Evolutionary conservation across 257 asterid genomes (phyloP), one percentile per base, ranked within the genome.

Genomic region (Voacanga thouarsii): DNA sequence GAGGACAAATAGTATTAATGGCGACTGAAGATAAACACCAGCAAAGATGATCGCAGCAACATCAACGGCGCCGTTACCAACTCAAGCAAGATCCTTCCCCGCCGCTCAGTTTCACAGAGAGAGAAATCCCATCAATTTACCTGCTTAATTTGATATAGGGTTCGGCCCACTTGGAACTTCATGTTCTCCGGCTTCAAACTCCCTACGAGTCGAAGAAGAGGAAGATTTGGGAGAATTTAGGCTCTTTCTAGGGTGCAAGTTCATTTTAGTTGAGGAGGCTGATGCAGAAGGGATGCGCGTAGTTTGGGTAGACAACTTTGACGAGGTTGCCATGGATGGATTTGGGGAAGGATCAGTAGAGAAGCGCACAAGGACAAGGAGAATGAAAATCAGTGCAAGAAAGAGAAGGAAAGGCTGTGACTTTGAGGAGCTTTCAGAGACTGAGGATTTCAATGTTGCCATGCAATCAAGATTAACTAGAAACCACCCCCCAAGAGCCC

Each of bases 131-230:
- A 21, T 15, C 41, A 30, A 39, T 72, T 74, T 26, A 66, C 77
- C 79, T 5, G 43, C 10, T 77, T 45, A 72, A 41, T 92, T 92
- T 44, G 90, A 84, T 77, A 91, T 89, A 59, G 98, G 98, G 85
- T 93, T 93, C 65, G 98, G 94, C 43, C 98, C 98, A 71, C 96
- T 93, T 0, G 98, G 98, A 81, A 93, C 97, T 81, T 90, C 96
- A 78, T 93, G 98, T 75, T 89, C 83, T 73, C 86, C 83, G 12
- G 74, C 92, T 76, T 84, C 87, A 75, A 89, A 93, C 71, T 83
- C 86, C 71, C 85, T 81, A 9, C 77, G 51, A 19, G 81, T 24
- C 9, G 49, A 43, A 19, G 79, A 65, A 21, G 80, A 61, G 0
- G 81, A 63, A 0, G 82, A 12, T 33, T 23, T 65, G 21, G 18